Conservation (phyloP, 441 rosid genomes). For the California macrophylla region DNA sequence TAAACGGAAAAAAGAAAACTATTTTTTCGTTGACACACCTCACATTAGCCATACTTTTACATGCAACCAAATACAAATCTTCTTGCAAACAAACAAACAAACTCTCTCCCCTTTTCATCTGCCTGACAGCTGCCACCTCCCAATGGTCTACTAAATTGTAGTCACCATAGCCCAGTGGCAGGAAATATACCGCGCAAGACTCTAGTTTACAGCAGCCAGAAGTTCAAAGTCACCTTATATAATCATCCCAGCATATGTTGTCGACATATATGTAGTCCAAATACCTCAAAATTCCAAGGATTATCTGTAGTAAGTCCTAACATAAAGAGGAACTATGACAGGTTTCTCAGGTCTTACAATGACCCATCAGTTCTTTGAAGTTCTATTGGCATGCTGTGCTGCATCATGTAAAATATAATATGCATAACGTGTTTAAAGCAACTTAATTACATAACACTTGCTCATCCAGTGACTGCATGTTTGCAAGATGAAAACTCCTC, state of each 20-base stretch:
- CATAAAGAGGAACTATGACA: not conserved
- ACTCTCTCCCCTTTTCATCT: not conserved
- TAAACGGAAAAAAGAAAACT: conserved; percentile 2
- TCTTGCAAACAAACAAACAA: not conserved
- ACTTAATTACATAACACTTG: not conserved
- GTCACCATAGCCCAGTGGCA: conserved; percentile 1
- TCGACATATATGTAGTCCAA: not conserved
- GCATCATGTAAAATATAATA: not conserved
- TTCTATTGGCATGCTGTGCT: not conserved
- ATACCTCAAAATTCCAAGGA: not conserved
- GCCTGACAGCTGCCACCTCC: too few relatives aligned
- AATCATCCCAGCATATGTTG: not conserved
- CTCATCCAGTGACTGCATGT: not conserved
- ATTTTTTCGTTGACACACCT: not conserved
- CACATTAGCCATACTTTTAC: conserved; percentile 1
- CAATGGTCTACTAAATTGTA: not conserved
- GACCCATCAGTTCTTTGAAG: conserved; percentile 1
- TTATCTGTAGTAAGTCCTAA: conserved; percentile 2
- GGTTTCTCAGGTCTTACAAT: not conserved
- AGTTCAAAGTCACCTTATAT: not conserved
- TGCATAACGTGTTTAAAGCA: not conserved
- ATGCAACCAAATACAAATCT: not conserved
- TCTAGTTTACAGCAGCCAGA: not conserved
- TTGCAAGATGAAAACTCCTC: not conserved
- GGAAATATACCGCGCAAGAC: not conserved